Percentiles rank a stretch among this genome's conserved stretches.
phyloP scores from a whole-genome alignment of 2,329 filamentous ascomycete genomes.

The Ceratocystis papillata region DNA sequence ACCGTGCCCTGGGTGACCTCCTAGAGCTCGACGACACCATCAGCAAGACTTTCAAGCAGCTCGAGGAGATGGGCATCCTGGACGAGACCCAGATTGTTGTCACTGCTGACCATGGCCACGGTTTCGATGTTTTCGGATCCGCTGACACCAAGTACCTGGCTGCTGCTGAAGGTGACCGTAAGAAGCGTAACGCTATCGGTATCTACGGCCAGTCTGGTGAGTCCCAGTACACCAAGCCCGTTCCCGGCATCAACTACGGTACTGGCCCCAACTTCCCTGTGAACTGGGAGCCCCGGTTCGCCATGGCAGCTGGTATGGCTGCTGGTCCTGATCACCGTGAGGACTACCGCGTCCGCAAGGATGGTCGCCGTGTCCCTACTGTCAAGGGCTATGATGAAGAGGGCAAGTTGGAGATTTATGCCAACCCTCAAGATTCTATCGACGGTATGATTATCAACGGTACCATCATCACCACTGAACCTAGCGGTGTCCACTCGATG shows the following conservation, averaged over 20 bases:
- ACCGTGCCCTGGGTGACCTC: slow-evolving; percentile 72
- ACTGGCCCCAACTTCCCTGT: slow-evolving; percentile 66
- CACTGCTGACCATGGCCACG: slow-evolving; percentile 81
- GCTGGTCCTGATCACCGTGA: slow-evolving; percentile 67
- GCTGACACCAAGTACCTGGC: slow-evolving; percentile 70
- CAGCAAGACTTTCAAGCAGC: slow-evolving; percentile 60
- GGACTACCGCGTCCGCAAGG: slow-evolving; percentile 60
- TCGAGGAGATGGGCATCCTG: slow-evolving; percentile 53
- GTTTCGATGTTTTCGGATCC: slow-evolving; percentile 75
- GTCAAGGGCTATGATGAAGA: slow-evolving; percentile 41
- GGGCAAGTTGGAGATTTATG: slow-evolving; percentile 39
- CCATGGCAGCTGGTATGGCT: slow-evolving; percentile 60
- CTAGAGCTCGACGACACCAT: slow-evolving; percentile 79
- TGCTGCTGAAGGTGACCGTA: slow-evolving; percentile 52
- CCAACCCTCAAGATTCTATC: slow-evolving; percentile 54
- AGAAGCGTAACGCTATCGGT: slow-evolving; percentile 66
- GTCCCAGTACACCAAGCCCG: slow-evolving; percentile 58
- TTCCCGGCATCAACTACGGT: slow-evolving; percentile 53
- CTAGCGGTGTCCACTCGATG: slow-evolving; percentile 63
- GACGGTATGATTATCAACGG: slow-evolving; percentile 66
- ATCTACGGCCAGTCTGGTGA: slow-evolving; percentile 62
- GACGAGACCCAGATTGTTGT: slow-evolving; percentile 70
- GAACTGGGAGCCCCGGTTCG: slow-evolving; percentile 78
- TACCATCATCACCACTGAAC: slow-evolving; percentile 52
- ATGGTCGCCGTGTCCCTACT: slow-evolving; percentile 52